Conservation (phyloP, 2,329 filamentous ascomycete genomes). For the Xylariaceae sp. region DNA sequence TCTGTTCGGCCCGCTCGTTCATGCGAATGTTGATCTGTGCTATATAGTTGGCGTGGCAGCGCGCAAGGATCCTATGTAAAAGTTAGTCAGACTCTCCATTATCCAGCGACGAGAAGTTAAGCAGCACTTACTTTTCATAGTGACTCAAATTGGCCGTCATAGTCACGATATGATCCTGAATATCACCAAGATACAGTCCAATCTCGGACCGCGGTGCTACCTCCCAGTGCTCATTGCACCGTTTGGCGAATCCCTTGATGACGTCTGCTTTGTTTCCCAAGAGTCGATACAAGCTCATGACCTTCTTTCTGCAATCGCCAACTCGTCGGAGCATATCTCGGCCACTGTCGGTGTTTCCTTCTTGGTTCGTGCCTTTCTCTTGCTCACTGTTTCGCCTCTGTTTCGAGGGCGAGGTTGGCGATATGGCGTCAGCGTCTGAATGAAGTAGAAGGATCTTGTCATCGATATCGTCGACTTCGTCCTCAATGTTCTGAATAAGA, state of each 20-base stretch:
- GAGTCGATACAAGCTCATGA: constrained; percentile 91
- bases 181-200: constrained; percentile 94
- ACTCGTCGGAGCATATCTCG: constrained; percentile 88
- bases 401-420: constrained; percentile 32
- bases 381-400: constrained; percentile 34
- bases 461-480: constrained; percentile 96
- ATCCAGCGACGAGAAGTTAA: constrained; percentile 14
- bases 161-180: constrained; percentile 97
- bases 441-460: constrained; percentile 84
- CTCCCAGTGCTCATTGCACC: constrained; percentile 97
- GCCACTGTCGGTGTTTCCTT: constrained; percentile 46
- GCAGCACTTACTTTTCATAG: constrained; percentile 75
- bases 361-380: constrained; percentile 44
- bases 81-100: constrained; percentile 2
- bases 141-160: constrained; percentile 96
- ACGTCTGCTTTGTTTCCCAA: constrained; percentile 97
- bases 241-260: constrained; percentile 97
- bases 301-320: constrained; percentile 91
- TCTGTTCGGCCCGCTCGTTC: constrained; percentile 96
- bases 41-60: constrained; percentile 95
- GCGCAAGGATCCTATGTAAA: constrained; percentile 69
- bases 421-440: constrained; percentile 46
- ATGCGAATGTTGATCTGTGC: constrained; percentile 98
- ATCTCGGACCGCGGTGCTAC: constrained; percentile 93
- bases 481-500: constrained; percentile 86